Base-by-base conservation (phyloP, 192 early-diverging fungal species). In the Coemansia sp. region DNA sequence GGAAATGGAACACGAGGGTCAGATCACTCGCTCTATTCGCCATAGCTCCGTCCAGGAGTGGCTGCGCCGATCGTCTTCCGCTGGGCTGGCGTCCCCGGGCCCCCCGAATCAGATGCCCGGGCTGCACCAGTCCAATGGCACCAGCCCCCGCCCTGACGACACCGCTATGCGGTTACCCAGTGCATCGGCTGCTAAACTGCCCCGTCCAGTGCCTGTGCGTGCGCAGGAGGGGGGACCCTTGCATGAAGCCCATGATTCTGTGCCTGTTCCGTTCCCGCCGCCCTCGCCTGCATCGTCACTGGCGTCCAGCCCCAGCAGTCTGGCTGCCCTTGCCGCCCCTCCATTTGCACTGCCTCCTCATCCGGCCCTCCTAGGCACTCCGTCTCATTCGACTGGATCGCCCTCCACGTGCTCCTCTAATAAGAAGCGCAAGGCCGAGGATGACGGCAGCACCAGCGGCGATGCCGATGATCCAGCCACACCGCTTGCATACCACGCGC, bases 1-100 rank as follows among this genome's bases (percentile, higher is more conserved):
- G 9, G 76, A 79, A 52, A 79, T 79, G 70, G 76, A 73, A 56
- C 76, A 79, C 30, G 76, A 79, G 70, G 64, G 70, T 27, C 70
- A 79, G n/a, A 79, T 79, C 30, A 79, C 76, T 9, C 33, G 76
- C 19, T 59, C 67, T 3, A 79, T 79, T 31, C 70, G 76, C 55
- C 76, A 79, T 61, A 62, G 25, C 20, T 69, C 50, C 59, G 76
- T 79, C 38, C 76, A 79, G n/a, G 76, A 79, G 52, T 79, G 76
- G 76, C 60, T 79, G 45, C 67, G 76, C 54, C 41, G 62, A 19
- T 65, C 67, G 57, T 50, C 62, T 25, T 38, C 63, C 4, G 40
- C 23, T 42, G 45, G 45, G 7, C 45, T 48, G 23, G 44, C 53
- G 30, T 13, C n/a, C 34, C 34, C 13, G 34, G 8, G 34, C 34